These are phyloP conservation scores for Moricandia arvensis DNA, from an alignment of 345 rosid species.

Conservation along the genomic window DNA sequence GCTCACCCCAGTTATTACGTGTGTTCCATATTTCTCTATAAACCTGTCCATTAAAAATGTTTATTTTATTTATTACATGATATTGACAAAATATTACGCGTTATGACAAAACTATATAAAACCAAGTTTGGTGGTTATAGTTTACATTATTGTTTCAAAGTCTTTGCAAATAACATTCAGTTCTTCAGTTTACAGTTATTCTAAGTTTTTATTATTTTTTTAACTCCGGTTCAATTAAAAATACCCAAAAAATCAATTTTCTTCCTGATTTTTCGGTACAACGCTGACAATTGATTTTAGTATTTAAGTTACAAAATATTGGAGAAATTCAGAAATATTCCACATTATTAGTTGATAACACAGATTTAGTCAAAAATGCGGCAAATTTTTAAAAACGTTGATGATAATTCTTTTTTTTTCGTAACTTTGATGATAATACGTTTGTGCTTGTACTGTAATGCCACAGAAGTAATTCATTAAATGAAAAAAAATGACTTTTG, in stretches of 20 bases:
- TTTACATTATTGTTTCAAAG: conserved; percentile 14
- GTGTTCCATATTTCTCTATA: conserved; percentile 88
- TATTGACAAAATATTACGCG: background rate
- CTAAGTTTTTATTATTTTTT: background rate
- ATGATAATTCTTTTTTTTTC: background rate
- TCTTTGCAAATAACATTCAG: conserved; percentile 22
- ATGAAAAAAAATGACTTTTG: background rate
- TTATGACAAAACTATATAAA: background rate
- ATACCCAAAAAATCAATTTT: background rate
- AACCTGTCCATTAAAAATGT: conserved; percentile 50
- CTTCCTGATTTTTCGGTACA: conserved; percentile 4
- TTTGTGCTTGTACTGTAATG: conserved; percentile 1
- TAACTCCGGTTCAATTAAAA: background rate
- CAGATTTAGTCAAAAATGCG: conserved; percentile 25
- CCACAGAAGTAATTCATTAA: background rate
- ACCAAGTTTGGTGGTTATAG: background rate
- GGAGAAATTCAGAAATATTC: conserved; percentile 8
- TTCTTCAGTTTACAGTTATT: conserved; percentile 10
- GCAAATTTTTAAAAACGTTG: background rate
- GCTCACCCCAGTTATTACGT: conserved; percentile 69
- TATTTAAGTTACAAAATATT: background rate
- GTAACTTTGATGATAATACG: background rate
- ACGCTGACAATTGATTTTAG: conserved; percentile 17
- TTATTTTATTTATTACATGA: background rate
- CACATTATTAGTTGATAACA: background rate